Conservation (phyloP, 129 eudicot species). For the Daucus carota region DNA sequence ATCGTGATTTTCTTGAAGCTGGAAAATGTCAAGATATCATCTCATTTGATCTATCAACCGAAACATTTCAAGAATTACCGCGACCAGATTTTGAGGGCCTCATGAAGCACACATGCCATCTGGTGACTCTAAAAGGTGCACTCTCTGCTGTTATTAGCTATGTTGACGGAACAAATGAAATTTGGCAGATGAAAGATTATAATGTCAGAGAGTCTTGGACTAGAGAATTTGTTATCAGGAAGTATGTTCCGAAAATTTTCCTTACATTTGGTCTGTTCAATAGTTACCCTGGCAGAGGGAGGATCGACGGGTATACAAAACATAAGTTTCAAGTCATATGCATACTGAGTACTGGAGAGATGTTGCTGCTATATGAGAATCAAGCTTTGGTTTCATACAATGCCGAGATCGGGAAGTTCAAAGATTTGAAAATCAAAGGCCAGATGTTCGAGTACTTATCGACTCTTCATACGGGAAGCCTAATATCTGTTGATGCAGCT, state of each 20-base stretch:
- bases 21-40: constrained; percentile 8
- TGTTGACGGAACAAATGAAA: constrained; percentile 1
- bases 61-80: neutral
- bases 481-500: neutral
- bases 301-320: neutral
- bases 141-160: constrained; percentile 6
- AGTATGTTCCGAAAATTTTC: neutral
- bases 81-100: constrained; percentile 3
- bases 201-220: constrained; percentile 2
- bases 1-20: neutral
- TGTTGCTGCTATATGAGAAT: constrained; percentile 2
- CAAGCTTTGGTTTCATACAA: constrained; percentile 1
- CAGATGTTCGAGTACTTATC: neutral
- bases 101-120: neutral
- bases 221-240: neutral
- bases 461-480: neutral
- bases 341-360: constrained; percentile 1
- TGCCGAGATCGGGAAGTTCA: neutral
- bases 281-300: neutral
- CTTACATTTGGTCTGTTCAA: neutral
- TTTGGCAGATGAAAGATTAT: constrained; percentile 6
- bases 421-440: neutral
- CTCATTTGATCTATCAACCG: neutral
- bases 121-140: neutral
- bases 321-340: constrained; percentile 5